Percentiles rank a stretch among this genome's conserved stretches.
Conservation (phyloP, 352 stramenopile genomes). For the Pythium monospermum region DNA sequence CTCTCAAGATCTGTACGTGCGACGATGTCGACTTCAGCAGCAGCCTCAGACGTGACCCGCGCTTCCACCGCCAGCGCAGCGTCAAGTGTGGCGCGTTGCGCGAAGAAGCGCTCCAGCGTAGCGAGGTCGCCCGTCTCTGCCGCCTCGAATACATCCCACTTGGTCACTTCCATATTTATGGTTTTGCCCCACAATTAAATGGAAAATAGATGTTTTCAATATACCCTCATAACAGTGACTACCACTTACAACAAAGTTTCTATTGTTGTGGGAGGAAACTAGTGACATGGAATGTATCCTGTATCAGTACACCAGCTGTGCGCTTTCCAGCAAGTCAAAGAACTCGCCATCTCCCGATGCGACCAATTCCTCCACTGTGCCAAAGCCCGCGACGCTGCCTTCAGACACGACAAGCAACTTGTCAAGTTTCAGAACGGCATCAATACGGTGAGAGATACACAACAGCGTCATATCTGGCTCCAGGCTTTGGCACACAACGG, state of each 20-base stretch:
- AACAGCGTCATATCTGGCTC: conserved; percentile 89
- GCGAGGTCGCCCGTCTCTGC: conserved; percentile 6
- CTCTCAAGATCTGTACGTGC: neutral
- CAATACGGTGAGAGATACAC: conserved; percentile 92
- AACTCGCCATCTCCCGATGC: conserved; percentile 20
- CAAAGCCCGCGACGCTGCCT: conserved; percentile 48
- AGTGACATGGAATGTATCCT: neutral
- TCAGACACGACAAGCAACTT: conserved; percentile 86
- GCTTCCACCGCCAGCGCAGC: neutral
- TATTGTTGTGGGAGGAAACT: no score
- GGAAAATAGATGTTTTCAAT: no score
- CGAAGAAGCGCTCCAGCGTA: conserved; percentile 4
- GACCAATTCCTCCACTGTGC: conserved; percentile 18
- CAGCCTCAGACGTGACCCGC: neutral
- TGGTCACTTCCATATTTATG: neutral
- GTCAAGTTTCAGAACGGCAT: conserved; percentile 92
- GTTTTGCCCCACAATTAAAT: no score
- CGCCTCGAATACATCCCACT: conserved; percentile 4
- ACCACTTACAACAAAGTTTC: no score
- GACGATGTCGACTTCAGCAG: neutral
- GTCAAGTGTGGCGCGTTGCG: neutral
- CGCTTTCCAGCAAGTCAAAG: conserved; percentile 24
- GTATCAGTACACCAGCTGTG: conserved; percentile 23
- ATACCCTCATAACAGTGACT: no score
- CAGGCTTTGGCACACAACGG: conserved; percentile 76